Conservation (phyloP, 2,329 filamentous ascomycete species). For the Colletotrichum cereale region DNA sequence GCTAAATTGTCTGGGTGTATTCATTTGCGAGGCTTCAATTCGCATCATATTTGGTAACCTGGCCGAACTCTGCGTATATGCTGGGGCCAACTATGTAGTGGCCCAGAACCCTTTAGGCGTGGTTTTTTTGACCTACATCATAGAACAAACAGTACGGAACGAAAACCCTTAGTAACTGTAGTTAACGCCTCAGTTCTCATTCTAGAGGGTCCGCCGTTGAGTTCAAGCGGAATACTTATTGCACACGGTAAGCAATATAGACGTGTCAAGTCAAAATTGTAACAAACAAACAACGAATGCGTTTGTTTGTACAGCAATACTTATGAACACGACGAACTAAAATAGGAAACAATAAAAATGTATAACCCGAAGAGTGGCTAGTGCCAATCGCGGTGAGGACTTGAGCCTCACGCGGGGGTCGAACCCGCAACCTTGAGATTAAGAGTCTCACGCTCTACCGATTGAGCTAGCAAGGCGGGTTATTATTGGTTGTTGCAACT, state of each 20-base stretch:
- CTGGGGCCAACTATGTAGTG: background rate
- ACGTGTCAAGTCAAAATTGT: no score
- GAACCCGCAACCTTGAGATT: constrained; percentile 46
- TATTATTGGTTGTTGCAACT: background rate
- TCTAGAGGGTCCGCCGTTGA: no score
- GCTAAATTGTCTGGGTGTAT: background rate
- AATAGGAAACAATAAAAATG: background rate
- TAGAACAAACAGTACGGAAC: no score
- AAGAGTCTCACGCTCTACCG: constrained; percentile 82
- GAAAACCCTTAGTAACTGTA: no score
- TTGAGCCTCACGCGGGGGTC: constrained; percentile 44
- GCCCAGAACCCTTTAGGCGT: background rate
- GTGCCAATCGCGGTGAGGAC: constrained; percentile 24
- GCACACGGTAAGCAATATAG: no score
- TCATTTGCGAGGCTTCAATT: no score
- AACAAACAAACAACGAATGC: background rate
- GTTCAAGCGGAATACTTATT: no score
- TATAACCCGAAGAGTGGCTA: constrained; percentile 12
- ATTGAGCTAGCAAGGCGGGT: constrained; percentile 68
- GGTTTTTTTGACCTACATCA: background rate
- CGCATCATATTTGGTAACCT: background rate
- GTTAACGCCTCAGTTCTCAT: no score
- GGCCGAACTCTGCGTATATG: background rate
- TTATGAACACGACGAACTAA: no score
- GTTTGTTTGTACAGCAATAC: no score